Base-by-base conservation (phyloP, 176 grass and related monocot genomes). In the Elymus sibiricus region DNA sequence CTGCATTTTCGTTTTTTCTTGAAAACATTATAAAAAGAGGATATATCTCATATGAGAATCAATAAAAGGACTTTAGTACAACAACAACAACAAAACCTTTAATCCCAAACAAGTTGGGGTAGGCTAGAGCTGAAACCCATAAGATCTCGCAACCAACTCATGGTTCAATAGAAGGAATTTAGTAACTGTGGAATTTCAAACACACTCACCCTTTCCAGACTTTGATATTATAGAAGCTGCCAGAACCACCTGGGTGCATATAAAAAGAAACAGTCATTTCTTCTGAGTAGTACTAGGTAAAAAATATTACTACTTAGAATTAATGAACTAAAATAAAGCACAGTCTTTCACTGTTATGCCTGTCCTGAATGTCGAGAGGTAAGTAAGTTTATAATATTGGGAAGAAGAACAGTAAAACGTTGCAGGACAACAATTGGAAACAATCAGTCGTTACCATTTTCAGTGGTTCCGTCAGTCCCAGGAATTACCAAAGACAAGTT, bases 161-260 rank as follows among this genome's bases (percentile, higher is more conserved):
- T 44, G 42, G 42, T 12, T 44, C 24, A 19, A 42, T 31, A 72
- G 5, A 58, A 42, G 24, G 29, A 34, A 31, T 49, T 60, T 21
- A 60, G 34, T 25, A 49, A 92, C 40, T 40, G 10, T 21, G 10
- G 35, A 75, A 82, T 79, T 67, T 35, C n/a, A 79, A 67, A 83
- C 35, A 38, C 76, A 64, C 84, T 80, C 40, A 94, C 94, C 94
- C 90, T 94, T 97, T 83, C 94, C 94, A 64, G 90, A 88, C 79
- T 97, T 94, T 15, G 90, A 85, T 82, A 97, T 75, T 58, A 94
- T 77, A 79, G 94, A 94, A 79, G 86, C 83, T 35, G 94, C 92
- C 56, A 92, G 94, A 89, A 97, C 86, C 70, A 94, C 94, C 94
- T 97, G 77, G 51, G 34, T 79, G 75, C 56, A 84, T 67, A 86